Conservation (phyloP, 768 basidiomycete species). For the Kwoniella heveanensis region DNA sequence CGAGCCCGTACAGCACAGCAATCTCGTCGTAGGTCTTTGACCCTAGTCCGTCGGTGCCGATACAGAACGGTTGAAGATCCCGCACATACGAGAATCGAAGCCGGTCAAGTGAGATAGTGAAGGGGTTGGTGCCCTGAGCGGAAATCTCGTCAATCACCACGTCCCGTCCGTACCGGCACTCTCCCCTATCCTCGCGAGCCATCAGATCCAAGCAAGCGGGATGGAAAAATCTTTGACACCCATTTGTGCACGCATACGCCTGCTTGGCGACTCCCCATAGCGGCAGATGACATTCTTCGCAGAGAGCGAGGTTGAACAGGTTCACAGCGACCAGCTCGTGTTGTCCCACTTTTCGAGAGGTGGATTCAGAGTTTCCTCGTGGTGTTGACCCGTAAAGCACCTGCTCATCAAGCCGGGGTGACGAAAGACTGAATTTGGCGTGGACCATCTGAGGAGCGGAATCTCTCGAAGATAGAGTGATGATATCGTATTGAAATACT, state of each 20-base stretch:
- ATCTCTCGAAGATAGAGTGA: slow-evolving; percentile 21
- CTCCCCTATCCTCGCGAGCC: slow-evolving; percentile 23
- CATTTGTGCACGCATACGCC: slow-evolving; percentile 64
- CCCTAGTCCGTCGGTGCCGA: slow-evolving; percentile 58
- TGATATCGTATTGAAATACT: slow-evolving; percentile 57
- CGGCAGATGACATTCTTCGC: slow-evolving; percentile 68
- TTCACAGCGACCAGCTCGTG: slow-evolving; percentile 67
- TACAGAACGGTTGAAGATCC: neutral
- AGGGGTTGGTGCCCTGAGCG: slow-evolving; percentile 23
- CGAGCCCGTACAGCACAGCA: slow-evolving; percentile 63
- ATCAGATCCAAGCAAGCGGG: slow-evolving; percentile 58
- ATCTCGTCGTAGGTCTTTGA: slow-evolving; percentile 69
- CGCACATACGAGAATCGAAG: slow-evolving; percentile 19
- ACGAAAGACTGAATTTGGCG: slow-evolving; percentile 28
- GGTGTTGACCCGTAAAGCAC: slow-evolving; percentile 17
- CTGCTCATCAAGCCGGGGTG: slow-evolving; percentile 23
- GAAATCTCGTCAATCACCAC: slow-evolving; percentile 35
- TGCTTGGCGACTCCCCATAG: slow-evolving; percentile 73
- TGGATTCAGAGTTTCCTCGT: slow-evolving; percentile 15
- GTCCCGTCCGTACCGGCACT: slow-evolving; percentile 55
- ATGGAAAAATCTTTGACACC: slow-evolving; percentile 69
- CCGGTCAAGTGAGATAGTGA: slow-evolving; percentile 9
- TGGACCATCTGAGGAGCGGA: slow-evolving; percentile 18
- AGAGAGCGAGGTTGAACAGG: slow-evolving; percentile 73
- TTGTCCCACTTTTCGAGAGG: slow-evolving; percentile 45